Base-by-base conservation (phyloP, 352 stramenopile species). In the Phytophthora pseudosyringae region DNA sequence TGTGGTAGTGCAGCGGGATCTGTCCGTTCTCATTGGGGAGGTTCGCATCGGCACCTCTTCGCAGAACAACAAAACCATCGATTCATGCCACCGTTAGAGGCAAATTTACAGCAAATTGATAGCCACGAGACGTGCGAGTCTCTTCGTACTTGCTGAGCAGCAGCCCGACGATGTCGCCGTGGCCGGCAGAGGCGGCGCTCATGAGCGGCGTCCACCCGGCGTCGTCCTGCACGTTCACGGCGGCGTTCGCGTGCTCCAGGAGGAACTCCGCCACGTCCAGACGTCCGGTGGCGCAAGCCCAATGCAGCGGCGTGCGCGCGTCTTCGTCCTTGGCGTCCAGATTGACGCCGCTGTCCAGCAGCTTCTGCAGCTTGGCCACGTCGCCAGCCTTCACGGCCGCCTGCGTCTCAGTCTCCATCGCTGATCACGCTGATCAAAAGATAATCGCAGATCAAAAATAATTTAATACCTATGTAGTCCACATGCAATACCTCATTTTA, bases 151-250 rank as follows among this genome's bases (percentile, higher is more conserved):
- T 79, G 68, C 68, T 81, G 1, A 92, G 76, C 44, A 93, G 44
- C 16, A 85, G 49, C 15, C 71, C 67, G 46, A 89, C 81, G 25
- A 90, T 64, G 3, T 88, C 69, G 25, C 69, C 73, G 52, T 91
- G 78, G 11, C 84, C 81, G 6, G 84, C 80, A 10, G 84, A 93
- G 4, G 69, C 73, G 1, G 84, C 84, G 59, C 81, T 93, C 84
- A 93, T 91, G 31, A 93, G 72, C 26, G 84, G 80, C 60, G 84
- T 91, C 84, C 84, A 93, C 8, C 81, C 81, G 9, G 80, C 76
- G 64, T 91, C 84, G 58, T 91, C 84, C 69, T 93, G 81, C 21
- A 86, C 76, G 52, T 91, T 80, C 18, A 89, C 67, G 10, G 59
- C 39, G n/a, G 71, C 76, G 1, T 79, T 59, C 3, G 50, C 75